Evolutionary conservation across 176 grass and related monocot species (phyloP).

Genomic region (Carex myosuroides): DNA sequence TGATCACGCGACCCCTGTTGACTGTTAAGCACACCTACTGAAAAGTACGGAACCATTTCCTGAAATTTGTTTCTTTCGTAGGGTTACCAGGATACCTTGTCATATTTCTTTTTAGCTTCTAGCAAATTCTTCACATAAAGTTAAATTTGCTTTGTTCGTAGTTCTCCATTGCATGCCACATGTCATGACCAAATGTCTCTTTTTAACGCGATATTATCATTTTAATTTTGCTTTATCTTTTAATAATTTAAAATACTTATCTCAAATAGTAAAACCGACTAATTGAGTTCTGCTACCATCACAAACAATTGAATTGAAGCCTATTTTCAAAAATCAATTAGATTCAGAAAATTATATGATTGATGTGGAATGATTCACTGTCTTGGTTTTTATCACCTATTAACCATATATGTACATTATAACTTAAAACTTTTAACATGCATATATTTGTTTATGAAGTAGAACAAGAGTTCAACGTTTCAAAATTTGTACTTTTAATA

Average conservation of each 20-base stretch:
- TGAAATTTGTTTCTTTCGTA: not conserved
- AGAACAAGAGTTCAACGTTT: not conserved
- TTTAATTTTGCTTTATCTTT: not conserved
- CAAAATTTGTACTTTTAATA: not conserved
- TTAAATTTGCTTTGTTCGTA: not conserved
- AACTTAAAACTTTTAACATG: not conserved
- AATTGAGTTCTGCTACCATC: not conserved
- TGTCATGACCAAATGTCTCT: not conserved
- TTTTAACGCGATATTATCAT: not conserved
- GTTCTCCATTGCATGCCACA: not conserved
- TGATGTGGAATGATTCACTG: not conserved
- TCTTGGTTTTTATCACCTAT: not conserved
- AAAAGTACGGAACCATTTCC: not conserved
- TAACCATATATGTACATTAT: not conserved
- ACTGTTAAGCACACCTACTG: not conserved
- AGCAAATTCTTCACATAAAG: not conserved
- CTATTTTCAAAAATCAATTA: not conserved
- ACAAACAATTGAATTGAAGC: not conserved
- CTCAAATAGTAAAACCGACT: not conserved
- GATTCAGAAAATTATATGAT: not conserved
- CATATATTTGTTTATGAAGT: not conserved
- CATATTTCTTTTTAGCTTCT: not conserved
- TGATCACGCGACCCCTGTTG: not conserved
- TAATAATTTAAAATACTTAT: not conserved
- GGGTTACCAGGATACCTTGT: not conserved